Conservation (phyloP, 2,329 filamentous ascomycete genomes). For the Cytospora piceae region DNA sequence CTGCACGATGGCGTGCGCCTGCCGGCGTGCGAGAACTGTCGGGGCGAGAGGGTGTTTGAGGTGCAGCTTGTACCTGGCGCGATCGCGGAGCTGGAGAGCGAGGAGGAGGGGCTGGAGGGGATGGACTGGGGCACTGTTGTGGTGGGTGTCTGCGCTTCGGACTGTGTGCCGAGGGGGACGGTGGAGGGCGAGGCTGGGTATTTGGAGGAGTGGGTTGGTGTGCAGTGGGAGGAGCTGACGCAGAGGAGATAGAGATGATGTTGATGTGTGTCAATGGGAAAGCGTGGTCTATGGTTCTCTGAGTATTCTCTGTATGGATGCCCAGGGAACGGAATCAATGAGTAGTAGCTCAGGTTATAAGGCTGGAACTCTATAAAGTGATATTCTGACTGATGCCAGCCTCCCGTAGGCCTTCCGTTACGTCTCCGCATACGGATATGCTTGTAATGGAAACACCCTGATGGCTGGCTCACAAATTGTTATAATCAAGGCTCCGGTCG, state of each 20-base stretch:
- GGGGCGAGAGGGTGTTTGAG: constrained; percentile 79
- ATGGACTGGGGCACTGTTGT: constrained; percentile 99
- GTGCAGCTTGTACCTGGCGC: constrained; percentile 89
- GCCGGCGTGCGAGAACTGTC: constrained; percentile 78
- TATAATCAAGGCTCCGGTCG: too few species aligned
- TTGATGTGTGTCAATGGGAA: background rate
- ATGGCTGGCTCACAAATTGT: too few species aligned
- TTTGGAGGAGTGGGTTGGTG: constrained; percentile 94
- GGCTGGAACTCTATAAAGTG: background rate
- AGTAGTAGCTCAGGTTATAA: background rate
- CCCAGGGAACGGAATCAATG: too few species aligned
- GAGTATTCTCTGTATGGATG: background rate
- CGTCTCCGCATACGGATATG: background rate
- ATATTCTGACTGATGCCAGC: background rate
- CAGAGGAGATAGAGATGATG: constrained; percentile 39
- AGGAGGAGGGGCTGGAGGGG: constrained; percentile 81
- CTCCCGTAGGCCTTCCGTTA: background rate
- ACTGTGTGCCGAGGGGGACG: constrained; percentile 69
- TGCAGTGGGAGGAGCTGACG: constrained; percentile 89
- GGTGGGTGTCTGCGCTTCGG: constrained; percentile 78
- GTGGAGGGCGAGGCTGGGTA: constrained; percentile 71
- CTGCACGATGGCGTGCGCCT: constrained; percentile 58
- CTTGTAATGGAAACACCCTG: too few species aligned
- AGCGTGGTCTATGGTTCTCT: background rate
- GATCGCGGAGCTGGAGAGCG: constrained; percentile 66